Conservation (phyloP, 2,329 filamentous ascomycete species). For the Fusarium oxysporum region DNA sequence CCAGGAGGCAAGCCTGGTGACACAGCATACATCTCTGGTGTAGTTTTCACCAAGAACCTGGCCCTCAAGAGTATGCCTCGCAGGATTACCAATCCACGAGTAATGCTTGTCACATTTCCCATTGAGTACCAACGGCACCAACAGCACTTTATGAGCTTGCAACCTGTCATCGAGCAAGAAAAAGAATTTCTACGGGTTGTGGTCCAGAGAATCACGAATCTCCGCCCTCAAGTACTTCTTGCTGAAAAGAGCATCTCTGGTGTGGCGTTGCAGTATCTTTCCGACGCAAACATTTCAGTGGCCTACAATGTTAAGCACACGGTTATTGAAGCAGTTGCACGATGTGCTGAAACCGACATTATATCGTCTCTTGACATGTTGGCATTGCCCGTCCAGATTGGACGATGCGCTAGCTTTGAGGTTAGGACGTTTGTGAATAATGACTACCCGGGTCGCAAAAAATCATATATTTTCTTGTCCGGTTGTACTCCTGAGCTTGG, state of each 20-base stretch:
- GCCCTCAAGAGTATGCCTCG: conserved; percentile 96
- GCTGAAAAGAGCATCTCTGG: conserved; percentile 94
- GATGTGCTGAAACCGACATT: conserved; percentile 90
- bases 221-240: conserved; percentile 87
- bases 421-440: conserved; percentile 94
- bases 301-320: conserved; percentile 97
- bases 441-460: conserved; percentile 78
- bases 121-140: conserved; percentile 93
- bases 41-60: conserved; percentile 97
- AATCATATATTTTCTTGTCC: conserved; percentile 95
- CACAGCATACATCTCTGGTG: conserved; percentile 94
- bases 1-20: conserved; percentile 90
- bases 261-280: conserved; percentile 86
- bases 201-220: conserved; percentile 88
- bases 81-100: conserved; percentile 83
- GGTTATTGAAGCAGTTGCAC: conserved; percentile 92
- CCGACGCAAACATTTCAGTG: conserved; percentile 90
- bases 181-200: conserved; percentile 92
- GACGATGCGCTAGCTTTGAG: conserved; percentile 87
- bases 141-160: conserved; percentile 95
- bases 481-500: conserved; percentile 90
- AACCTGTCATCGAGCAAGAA: conserved; percentile 96
- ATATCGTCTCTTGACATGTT: conserved; percentile 97
- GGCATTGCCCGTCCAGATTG: conserved; percentile 76
- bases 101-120: conserved; percentile 92